phyloP scores from a whole-genome alignment of 495 filamentous ascomycete species.

The Penicillium macrosclerotiorum region DNA sequence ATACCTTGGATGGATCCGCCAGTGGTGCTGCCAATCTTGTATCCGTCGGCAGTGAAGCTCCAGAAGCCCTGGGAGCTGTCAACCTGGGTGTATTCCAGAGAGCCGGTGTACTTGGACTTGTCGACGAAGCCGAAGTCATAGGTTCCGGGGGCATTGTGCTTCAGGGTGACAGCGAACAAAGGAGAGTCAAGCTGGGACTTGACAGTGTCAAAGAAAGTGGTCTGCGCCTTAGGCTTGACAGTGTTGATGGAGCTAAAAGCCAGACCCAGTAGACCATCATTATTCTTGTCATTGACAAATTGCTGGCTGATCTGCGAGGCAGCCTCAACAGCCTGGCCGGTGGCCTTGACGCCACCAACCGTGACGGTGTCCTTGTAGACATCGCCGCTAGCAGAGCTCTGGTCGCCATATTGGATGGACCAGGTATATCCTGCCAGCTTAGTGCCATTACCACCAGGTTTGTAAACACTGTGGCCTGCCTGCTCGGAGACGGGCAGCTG shows the following conservation, averaged over 20 bases:
- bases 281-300: conserved; percentile 59
- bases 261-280: conserved; percentile 71
- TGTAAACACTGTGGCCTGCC: conserved; percentile 62
- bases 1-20: conserved; percentile 32
- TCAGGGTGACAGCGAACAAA: conserved; percentile 68
- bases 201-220: conserved; percentile 75
- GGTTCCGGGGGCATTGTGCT: conserved; percentile 58
- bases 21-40: conserved; percentile 52
- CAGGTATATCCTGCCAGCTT: conserved; percentile 56
- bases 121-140: conserved; percentile 80
- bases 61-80: conserved; percentile 65
- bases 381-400: conserved; percentile 59
- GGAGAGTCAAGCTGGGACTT: conserved; percentile 53
- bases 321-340: conserved; percentile 66
- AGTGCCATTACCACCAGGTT: conserved; percentile 48
- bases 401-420: conserved; percentile 72
- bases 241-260: conserved; percentile 71
- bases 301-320: conserved; percentile 57
- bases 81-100: conserved; percentile 59
- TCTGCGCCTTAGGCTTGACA: conserved; percentile 56
- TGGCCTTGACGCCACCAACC: conserved; percentile 62
- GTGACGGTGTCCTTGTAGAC: conserved; percentile 71
- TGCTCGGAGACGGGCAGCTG: conserved; percentile 45
- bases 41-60: conserved; percentile 63
- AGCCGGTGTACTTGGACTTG: conserved; percentile 57